Evolutionary conservation across 768 basidiomycete genomes (phyloP), one percentile per base, ranked within the genome.

Genomic region (Grammothele lineata): DNA sequence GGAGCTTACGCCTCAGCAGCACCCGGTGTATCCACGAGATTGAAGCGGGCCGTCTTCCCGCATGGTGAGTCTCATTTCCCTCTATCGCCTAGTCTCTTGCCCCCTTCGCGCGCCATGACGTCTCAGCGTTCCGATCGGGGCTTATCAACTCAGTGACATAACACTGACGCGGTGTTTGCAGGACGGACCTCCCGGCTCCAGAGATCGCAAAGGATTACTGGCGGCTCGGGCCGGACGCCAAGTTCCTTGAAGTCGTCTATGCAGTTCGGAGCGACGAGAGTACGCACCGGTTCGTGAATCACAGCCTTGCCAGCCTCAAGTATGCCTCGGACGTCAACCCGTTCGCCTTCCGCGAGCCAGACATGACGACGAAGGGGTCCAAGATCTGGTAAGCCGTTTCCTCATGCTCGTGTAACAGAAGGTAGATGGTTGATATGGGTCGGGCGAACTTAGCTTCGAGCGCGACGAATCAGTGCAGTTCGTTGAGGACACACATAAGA

Each of bases 181-280:
- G 85, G 86, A 70, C 74, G 24, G 70, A 85, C 59, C 66, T 73
- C 58, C 77, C 86, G 30, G 89, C 92, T 5, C 94, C 93, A 0
- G 72, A 79, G 58, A 95, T 97, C 62, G 87, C 94, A 7, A 92
- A 90, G 52, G 93, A 97, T 62, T 97, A 97, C 67, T 98, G 95
- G 92, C 80, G 92, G 19, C 74, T 95, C 25, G 61, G 65, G 2
- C 68, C 77, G 3, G 63, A 86, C 56, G 87, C 92, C 0, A 92
- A 78, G 57, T 69, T 98, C 49, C 70, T 91, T 17, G 95, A 97
- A 57, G 85, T 95, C 38, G 75, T 97, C 40, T 90, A 90, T 59
- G 92, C 92, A 26, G 89, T 97, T 26, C 78, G 94, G 57, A 91
- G 89, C 14, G 94, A 97, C 65, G 94, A 97, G 63, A 79, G 87